Base-by-base conservation (phyloP, 345 rosid genomes). In the Salix purpurea region DNA sequence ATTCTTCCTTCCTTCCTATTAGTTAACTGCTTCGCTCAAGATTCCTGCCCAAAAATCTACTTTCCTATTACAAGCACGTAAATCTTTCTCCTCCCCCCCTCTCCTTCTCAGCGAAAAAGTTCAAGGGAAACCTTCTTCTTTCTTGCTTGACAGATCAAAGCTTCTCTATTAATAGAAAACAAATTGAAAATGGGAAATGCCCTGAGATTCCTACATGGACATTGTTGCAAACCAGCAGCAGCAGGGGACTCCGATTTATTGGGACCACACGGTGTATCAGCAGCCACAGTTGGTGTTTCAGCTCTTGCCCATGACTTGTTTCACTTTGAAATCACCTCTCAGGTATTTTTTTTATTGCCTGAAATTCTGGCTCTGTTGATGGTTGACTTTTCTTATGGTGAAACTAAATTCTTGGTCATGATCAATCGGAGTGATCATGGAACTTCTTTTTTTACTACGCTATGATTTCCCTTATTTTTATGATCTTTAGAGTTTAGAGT, bases 241-340 rank as follows among this genome's bases (percentile, higher is more conserved):
- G 34, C 84, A 4, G 91, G 78, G 28, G 87, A 82, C 74, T 76
- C 83, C 15, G 81, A 67, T 32, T 74, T 83, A 11, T 71, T 78
- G 32, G 86, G 83, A 1, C 87, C 92, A 24, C 87, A 86, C 32
- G 91, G 89, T 11, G 89, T 87, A 75, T 86, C 94, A 67, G 77
- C 91, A 7, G 67, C 85, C 32, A 84, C 90, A 62, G 90, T 72
- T 8, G 92, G 93, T 10, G 94, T 92, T 74, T 92, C 95, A 30
- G 94, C 92, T 83, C 91, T 96, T 74, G 91, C 95, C 42, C 91
- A 76, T 14, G 97, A 96, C 87, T 86, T 96, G 74, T 78, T 78
- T 52, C 75, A 85, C 87, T 96, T 93, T 73, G 96, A 96, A 60
- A 85, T 81, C 89, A 93, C 86, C 80, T 93, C 98, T 52, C 87